Evolutionary conservation across 148 eudicot genomes (phyloP), one percentile per base, ranked within the genome.

Genomic region (Fagopyrum esculentum): DNA sequence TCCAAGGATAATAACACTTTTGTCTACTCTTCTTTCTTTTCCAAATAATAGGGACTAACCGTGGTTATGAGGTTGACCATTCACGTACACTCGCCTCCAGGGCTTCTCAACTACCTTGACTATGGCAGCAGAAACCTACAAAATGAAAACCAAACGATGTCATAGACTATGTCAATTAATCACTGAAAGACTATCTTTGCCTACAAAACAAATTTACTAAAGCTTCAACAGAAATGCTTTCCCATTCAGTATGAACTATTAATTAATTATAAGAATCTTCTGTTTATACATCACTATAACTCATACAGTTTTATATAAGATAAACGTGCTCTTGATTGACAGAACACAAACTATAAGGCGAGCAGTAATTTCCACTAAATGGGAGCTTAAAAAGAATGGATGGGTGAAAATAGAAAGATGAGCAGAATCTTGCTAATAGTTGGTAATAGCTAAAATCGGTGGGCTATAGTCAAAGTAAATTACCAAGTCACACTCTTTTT

Each of bases 51-150:
- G 69, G 48, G 3, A 83, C 96, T 76, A 81, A 95, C 99, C 99
- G 80, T 95, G 99, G 7, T 75, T 71, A 71, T 95, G 99, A 60
- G 87, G 92, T 78, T 86, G 90, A 46, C 96, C 97, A 79, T 89
- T 85, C 29, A 92, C 69, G 66, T 46, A 22, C 9, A 88, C 82
- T 70, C 97, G 96, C 79, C 84, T 91, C 99, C 99, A 95, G 60
- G 97, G 94, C 87, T 95, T 95, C 80, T 95, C 99, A 48, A 84
- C 86, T 76, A 95, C 82, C 73, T 84, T 90, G 82, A 95, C 81
- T 49, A 86, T 86, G 75, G 97, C 89, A 76, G 92, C 80, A 45
- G 92, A 83, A 73, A 95, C 99, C 99, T 95, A 78, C 69, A 63
- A 63, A 29, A 63, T 29, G 45, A 12, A 63, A 63, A 63, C 4